Percentiles rank a stretch among this genome's conserved stretches.
phyloP scores from a whole-genome alignment of 2,329 filamentous ascomycete genomes.

The Geosmithia morbida region DNA sequence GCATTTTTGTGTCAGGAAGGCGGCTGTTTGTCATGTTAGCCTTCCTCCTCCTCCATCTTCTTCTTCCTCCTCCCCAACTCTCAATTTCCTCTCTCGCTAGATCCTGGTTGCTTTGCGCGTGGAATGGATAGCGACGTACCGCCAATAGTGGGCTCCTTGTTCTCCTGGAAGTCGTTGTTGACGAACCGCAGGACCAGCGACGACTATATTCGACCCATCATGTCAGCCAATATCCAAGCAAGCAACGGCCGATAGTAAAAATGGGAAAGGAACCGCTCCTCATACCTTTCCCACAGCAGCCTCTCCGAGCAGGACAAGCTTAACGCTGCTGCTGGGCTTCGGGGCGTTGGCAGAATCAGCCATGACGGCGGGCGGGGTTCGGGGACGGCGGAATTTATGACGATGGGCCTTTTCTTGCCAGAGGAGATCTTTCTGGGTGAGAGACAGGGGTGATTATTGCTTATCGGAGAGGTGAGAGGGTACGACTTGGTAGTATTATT shows the following conservation, averaged over 20 bases:
- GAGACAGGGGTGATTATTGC: not conserved
- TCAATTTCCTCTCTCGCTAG: constrained; percentile 5
- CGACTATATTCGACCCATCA: constrained; percentile 42
- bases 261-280: not conserved
- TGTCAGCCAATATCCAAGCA: constrained; percentile 7
- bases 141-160: constrained; percentile 98
- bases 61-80: not conserved
- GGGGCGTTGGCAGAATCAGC: constrained; percentile 44
- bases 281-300: constrained; percentile 94
- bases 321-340: constrained; percentile 98
- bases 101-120: not conserved
- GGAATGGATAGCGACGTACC: constrained; percentile 37
- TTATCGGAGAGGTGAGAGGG: not conserved
- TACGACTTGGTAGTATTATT: not conserved
- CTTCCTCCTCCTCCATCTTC: not conserved
- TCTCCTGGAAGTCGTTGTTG: constrained; percentile 99
- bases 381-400: not conserved
- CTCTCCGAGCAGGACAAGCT: constrained; percentile 94
- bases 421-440: not conserved
- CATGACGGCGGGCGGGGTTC: constrained; percentile 5
- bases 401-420: not conserved
- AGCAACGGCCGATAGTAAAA: not conserved
- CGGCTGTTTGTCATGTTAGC: constrained; percentile 40
- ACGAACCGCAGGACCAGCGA: constrained; percentile 96
- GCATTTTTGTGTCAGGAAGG: constrained; percentile 98